These are phyloP conservation scores for Periconia macrospinosa DNA, from an alignment of 2,329 filamentous ascomycete genomes.

Conservation along the genomic window DNA sequence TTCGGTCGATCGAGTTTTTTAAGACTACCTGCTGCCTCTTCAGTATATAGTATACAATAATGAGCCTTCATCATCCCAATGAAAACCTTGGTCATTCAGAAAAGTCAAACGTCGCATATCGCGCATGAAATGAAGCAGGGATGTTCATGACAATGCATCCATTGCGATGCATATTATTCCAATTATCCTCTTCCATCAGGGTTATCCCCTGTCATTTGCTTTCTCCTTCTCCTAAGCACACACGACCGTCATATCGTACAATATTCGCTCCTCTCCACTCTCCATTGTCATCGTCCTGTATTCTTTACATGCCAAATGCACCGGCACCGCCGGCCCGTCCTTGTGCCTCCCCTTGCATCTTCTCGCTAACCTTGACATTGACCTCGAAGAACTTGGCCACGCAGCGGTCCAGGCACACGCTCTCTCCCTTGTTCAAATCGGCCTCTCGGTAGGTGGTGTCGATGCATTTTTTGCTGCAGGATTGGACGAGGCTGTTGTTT, in stretches of 20 bases:
- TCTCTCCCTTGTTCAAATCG: constrained; percentile 98
- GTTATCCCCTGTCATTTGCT: too few relatives aligned
- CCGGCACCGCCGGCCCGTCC: constrained; percentile 33
- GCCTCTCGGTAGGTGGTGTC: constrained; percentile 90
- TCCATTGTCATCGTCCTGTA: not conserved
- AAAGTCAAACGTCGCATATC: too few relatives aligned
- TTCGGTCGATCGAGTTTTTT: too few relatives aligned
- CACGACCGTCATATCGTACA: not conserved
- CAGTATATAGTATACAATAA: too few relatives aligned
- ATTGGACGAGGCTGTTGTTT: constrained; percentile 71
- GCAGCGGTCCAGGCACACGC: constrained; percentile 96
- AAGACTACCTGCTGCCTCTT: too few relatives aligned
- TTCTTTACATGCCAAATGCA: constrained; percentile 31
- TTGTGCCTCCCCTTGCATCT: constrained; percentile 85
- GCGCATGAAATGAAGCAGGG: too few relatives aligned
- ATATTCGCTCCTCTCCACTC: not conserved
- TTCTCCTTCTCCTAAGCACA: not conserved
- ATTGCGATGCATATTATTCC: too few relatives aligned
- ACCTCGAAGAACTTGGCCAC: constrained; percentile 98
- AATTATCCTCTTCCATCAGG: too few relatives aligned
- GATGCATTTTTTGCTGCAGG: constrained; percentile 93
- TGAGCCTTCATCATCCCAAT: too few relatives aligned
- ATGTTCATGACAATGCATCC: too few relatives aligned
- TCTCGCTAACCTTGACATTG: constrained; percentile 95
- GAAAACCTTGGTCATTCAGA: too few relatives aligned